Base-by-base conservation (phyloP, 306 rosid genomes). In the Rosa chinensis region DNA sequence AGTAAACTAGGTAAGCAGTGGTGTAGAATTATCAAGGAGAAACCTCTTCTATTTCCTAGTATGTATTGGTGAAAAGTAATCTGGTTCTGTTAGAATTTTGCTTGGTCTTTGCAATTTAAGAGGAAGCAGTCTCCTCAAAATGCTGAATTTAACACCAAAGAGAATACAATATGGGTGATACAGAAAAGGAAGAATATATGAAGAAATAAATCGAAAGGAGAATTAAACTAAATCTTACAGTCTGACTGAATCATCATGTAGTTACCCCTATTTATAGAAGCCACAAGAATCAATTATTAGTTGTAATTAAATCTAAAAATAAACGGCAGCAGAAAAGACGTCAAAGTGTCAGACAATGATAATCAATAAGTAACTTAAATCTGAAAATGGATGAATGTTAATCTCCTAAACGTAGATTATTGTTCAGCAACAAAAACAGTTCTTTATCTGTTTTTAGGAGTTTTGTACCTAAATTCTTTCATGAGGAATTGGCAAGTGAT, bases 101-200 rank as follows among this genome's bases (percentile, higher is more conserved):
- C 21, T 66, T 20, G 10, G 72, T 43, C 28, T 45, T 45, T 4
- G 14, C 20, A 69, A n/a, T 21, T 69, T 43, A 69, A 69, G 73
- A 67, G 50, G 72, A 69, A 69, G 73, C 28, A 13, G 39, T 23
- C 73, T 69, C 55, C 73, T 42, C 20, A 69, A 69, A 69, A 11
- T 44, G 11, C 55, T 69, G 39, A 56, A 40, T 32, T 40, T 64
- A 64, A 32, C 8, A 68, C 32, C 52, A n/a, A 13, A 68, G 32
- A 68, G 35, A 68, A 16, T 42, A 42, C 50, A 42, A 68, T 32
- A 42, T 5, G 50, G 7, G 48, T 67, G 21, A 5, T 20, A 42
- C 8, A 42, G 47, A 43, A 40, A 67, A 67, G 72, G 50, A 10
- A 10, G 32, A 8, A 10, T 23, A 67, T 40, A 42, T n/a, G 9